These are phyloP conservation scores for Aspergillus quadrilineatus DNA, from an alignment of 2,329 filamentous ascomycete species.

Conservation along the genomic window DNA sequence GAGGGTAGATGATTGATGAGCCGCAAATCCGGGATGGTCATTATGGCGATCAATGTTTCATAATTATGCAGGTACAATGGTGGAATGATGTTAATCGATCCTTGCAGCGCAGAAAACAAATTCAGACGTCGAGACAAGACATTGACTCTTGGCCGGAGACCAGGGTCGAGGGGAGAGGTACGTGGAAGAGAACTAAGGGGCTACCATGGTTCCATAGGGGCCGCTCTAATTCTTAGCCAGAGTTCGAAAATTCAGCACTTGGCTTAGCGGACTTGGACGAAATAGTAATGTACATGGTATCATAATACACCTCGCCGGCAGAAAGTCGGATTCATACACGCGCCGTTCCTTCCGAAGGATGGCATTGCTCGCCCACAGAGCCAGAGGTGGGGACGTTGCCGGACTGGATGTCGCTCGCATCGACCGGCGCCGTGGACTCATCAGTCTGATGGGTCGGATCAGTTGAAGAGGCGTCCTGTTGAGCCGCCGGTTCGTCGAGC, in stretches of 20 bases:
- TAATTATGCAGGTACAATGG: background rate
- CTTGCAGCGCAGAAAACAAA: no score
- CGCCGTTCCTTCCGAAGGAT: background rate
- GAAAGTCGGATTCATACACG: background rate
- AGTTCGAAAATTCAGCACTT: no score
- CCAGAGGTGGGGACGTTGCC: background rate
- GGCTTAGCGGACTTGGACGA: no score
- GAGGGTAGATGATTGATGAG: background rate
- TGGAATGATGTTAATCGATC: background rate
- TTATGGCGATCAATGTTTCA: slow-evolving; percentile 1
- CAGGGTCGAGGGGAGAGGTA: background rate
- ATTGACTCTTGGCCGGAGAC: no score
- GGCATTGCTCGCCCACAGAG: background rate
- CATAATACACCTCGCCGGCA: background rate
- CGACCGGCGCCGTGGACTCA: background rate
- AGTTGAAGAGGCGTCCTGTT: background rate
- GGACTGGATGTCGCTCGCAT: background rate
- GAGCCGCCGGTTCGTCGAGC: slow-evolving; percentile 29
- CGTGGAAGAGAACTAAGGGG: background rate
- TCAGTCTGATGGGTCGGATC: background rate
- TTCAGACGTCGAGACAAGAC: no score
- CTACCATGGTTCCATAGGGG: background rate
- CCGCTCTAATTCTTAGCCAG: no score
- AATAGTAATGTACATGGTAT: background rate
- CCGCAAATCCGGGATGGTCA: background rate